Conservation (phyloP, 495 filamentous ascomycete species). For the Aspergillus haitiensis region DNA sequence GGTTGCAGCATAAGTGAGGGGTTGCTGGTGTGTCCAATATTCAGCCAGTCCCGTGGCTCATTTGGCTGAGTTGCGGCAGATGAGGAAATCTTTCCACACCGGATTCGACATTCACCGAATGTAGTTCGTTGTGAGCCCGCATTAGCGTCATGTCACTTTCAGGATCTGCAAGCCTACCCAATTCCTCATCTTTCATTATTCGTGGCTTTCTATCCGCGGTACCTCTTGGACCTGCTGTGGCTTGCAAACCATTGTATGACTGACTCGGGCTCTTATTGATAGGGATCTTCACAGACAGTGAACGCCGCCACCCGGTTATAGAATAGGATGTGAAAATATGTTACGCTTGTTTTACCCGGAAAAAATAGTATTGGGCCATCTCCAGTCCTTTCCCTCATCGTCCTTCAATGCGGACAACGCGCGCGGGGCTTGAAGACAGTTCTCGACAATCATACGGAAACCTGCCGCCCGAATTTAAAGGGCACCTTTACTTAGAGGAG, state of each 20-base stretch:
- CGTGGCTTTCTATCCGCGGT: too few species aligned
- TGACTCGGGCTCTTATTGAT: not conserved
- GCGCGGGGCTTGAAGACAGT: too few species aligned
- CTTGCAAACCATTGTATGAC: not conserved
- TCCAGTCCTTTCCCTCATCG: not conserved
- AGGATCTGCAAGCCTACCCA: constrained; percentile 6
- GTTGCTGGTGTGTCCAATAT: not conserved
- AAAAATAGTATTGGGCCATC: not conserved
- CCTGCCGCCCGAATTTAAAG: not conserved
- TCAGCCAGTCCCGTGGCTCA: not conserved
- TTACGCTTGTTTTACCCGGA: not conserved
- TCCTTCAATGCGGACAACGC: not conserved
- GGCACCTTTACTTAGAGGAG: not conserved
- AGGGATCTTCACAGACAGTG: not conserved
- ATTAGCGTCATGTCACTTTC: not conserved
- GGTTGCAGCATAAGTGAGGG: not conserved
- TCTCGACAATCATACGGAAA: too few species aligned
- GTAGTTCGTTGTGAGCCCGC: not conserved
- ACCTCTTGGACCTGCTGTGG: too few species aligned
- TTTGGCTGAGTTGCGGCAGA: not conserved
- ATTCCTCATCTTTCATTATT: not conserved
- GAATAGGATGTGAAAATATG: not conserved
- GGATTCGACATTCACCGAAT: not conserved
- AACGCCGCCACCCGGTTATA: not conserved
- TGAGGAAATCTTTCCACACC: not conserved